These are phyloP conservation scores for Endotrypanum monterogeii DNA, from an alignment of 208 protist genomes.

Conservation along the genomic window DNA sequence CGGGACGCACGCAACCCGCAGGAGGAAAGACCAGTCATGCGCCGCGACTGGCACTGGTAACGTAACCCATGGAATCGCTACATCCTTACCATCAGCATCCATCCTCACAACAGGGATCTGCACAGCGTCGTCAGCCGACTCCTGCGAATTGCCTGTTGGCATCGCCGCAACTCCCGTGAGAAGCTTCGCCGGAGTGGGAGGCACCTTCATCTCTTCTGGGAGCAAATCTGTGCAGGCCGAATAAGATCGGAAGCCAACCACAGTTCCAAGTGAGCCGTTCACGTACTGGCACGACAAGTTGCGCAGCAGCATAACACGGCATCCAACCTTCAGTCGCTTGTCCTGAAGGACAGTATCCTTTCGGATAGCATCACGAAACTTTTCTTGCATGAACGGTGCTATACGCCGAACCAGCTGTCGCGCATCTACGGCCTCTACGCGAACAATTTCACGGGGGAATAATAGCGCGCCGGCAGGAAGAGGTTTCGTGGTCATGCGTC, in stretches of 20 bases:
- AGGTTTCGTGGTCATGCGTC: neutral
- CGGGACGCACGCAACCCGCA: constrained; percentile 62
- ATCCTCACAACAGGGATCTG: constrained; percentile 78
- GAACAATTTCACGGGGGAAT: constrained; percentile 24
- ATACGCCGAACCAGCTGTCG: constrained; percentile 27
- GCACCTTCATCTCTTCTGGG: constrained; percentile 38
- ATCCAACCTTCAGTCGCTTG: constrained; percentile 83
- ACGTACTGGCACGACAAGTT: constrained; percentile 71
- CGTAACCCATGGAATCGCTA: constrained; percentile 80
- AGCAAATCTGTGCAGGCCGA: constrained; percentile 36
- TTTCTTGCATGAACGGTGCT: constrained; percentile 31
- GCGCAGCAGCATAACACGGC: constrained; percentile 85
- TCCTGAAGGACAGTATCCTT: constrained; percentile 62
- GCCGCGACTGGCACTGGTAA: constrained; percentile 32
- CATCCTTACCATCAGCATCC: constrained; percentile 52
- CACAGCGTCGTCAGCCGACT: neutral
- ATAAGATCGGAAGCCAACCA: constrained; percentile 56
- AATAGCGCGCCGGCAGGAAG: constrained; percentile 2
- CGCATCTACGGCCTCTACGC: constrained; percentile 17
- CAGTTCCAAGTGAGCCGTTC: constrained; percentile 82
- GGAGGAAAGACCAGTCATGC: constrained; percentile 40
- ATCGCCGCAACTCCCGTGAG: neutral
- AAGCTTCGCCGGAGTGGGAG: neutral
- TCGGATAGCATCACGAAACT: constrained; percentile 37
- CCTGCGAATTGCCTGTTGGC: no score